These are phyloP conservation scores for Dillenia suffruticosa DNA, from an alignment of 164 flowering plant species.

Conservation along the genomic window DNA sequence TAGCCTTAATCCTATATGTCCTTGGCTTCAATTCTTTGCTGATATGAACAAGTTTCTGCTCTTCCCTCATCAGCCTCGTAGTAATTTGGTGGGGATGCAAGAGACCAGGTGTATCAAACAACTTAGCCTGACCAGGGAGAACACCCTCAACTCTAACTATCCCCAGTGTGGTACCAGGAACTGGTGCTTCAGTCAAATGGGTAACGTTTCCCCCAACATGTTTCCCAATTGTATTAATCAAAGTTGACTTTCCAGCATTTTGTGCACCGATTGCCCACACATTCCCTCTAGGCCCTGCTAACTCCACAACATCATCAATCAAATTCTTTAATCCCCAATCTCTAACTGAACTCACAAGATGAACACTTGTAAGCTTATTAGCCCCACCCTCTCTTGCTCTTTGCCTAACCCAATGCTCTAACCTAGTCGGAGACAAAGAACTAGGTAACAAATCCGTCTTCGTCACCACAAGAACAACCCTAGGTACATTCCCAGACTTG, in stretches of 20 bases:
- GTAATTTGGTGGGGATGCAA: constrained; percentile 82
- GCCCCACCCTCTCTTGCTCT: constrained; percentile 84
- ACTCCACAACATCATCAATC: constrained; percentile 56
- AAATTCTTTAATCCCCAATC: constrained; percentile 88
- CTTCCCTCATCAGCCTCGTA: constrained; percentile 81
- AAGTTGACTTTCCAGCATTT: constrained; percentile 91
- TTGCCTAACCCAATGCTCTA: constrained; percentile 88
- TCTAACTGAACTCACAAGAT: constrained; percentile 75
- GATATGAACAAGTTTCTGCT: constrained; percentile 76
- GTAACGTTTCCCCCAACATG: constrained; percentile 45
- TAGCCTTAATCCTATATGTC: constrained; percentile 83
- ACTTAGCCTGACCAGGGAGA: constrained; percentile 69
- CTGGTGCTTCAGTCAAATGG: constrained; percentile 87
- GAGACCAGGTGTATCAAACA: constrained; percentile 95
- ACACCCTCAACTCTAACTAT: constrained; percentile 86
- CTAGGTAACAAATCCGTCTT: constrained; percentile 82
- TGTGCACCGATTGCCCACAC: constrained; percentile 97
- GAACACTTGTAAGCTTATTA: constrained; percentile 62
- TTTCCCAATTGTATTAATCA: constrained; percentile 82
- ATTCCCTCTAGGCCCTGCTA: constrained; percentile 77
- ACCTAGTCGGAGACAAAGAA: constrained; percentile 47
- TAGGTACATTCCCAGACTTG: constrained; percentile 81
- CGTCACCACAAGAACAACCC: constrained; percentile 79
- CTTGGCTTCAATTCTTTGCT: constrained; percentile 87
- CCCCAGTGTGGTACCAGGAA: constrained; percentile 95